Percentiles rank a stretch among this genome's conserved stretches.
Evolutionary conservation across 495 filamentous ascomycete genomes (phyloP).

Genomic region (Aspergillus funiculosus): DNA sequence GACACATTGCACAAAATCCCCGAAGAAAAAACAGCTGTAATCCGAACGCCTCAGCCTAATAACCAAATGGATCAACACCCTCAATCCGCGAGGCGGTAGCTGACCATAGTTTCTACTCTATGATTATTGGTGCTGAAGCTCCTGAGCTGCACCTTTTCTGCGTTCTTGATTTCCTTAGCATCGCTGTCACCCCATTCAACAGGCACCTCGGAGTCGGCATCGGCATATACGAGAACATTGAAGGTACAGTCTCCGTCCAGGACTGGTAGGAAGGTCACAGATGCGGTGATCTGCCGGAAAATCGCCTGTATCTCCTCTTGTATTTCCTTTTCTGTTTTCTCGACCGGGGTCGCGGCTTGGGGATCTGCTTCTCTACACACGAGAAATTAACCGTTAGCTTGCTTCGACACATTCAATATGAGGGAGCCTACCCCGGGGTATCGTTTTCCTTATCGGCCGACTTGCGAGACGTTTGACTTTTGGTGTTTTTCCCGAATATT

Average conservation of each 20-base stretch:
- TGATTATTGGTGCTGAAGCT: slow-evolving; percentile 95
- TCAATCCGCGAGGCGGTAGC: slow-evolving; percentile 61
- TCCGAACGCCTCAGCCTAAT: slow-evolving; percentile 36
- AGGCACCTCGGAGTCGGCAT: slow-evolving; percentile 92
- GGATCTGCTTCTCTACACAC: slow-evolving; percentile 28
- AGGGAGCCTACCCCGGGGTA: slow-evolving; percentile 42
- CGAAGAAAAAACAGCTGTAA: too few relatives aligned
- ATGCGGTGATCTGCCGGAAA: slow-evolving; percentile 96
- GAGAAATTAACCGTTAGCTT: neutral
- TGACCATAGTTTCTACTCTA: slow-evolving; percentile 88
- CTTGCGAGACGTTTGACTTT: slow-evolving; percentile 46
- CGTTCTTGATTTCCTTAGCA: slow-evolving; percentile 93
- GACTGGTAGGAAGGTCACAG: slow-evolving; percentile 92
- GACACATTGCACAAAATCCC: neutral
- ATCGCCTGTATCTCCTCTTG: slow-evolving; percentile 92
- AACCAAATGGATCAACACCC: slow-evolving; percentile 20
- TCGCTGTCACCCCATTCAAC: slow-evolving; percentile 99
- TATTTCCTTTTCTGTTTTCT: slow-evolving; percentile 90
- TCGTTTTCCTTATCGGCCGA: slow-evolving; percentile 59
- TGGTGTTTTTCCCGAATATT: slow-evolving; percentile 58
- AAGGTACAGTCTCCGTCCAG: slow-evolving; percentile 92
- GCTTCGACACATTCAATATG: neutral
- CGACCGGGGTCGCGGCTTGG: slow-evolving; percentile 35
- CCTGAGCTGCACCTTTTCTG: slow-evolving; percentile 89
- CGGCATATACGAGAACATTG: slow-evolving; percentile 96